Base-by-base conservation (phyloP, 805 yeast species). In the Maudiozyma serrabonitensis region DNA sequence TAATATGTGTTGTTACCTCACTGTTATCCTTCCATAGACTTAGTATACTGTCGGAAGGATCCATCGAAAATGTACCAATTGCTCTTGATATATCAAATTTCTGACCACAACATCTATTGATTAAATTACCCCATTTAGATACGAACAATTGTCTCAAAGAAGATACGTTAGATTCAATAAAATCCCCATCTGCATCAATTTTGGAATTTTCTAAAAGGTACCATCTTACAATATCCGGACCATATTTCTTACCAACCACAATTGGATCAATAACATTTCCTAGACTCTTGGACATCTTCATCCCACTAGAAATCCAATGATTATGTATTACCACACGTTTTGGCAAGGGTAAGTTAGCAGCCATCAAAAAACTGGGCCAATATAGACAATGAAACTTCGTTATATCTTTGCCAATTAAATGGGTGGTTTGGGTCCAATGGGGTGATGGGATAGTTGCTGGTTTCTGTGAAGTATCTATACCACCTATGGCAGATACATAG, bases 181-280 rank as follows among this genome's bases (percentile, higher is more conserved):
- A 93, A 56, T 89, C 89, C 56, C 90, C 79, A 67, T 93, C 99
- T 28, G 77, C 74, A 25, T 79, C 83, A 34, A 93, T 67, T 37
- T 81, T 80, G 1, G 95, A 83, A 61, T 83, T 83, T 56, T 83
- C 86, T 67, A 83, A 74, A 50, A 93, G 67, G 61, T 81, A 88
- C 67, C 87, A 81, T 53, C 96, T 73, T 41, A 89, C 68, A 0
- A 86, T 67, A 63, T 86, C 93, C n/a, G 74, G 64, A 0, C 89
- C 96, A 58, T 84, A 87, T 41, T 72, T 64, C 0, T 76, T 71
- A 4, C 79, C 71, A 31, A 83, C 73, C n/a, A 70, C 76, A 18
- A 85, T 61, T 0, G 99, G 99, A 59, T 93, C 97, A 5, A 91
- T 95, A 9, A 91, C 97, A 62, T 93, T 93, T 0, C 97, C 96